Conservation (phyloP, 225 moss, liverwort and hornwort genomes). For the Takakia lepidozioides region DNA sequence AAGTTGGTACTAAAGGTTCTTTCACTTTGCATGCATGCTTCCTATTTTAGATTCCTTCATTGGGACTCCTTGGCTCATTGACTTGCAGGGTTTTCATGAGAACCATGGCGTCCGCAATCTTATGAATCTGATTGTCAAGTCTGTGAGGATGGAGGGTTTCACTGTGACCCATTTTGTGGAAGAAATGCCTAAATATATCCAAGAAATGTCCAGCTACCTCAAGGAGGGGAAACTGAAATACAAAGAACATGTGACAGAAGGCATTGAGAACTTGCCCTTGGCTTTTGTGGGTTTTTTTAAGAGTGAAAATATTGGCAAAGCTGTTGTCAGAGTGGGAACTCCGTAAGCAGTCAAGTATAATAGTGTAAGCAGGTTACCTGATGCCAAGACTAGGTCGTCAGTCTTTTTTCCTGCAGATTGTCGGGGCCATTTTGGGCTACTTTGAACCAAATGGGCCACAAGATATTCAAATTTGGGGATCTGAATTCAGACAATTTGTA, state of each 20-base stretch:
- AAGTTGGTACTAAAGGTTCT: constrained; percentile 11
- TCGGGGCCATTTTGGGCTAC: too few relatives aligned
- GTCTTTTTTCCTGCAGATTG: too few relatives aligned
- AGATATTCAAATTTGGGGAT: too few relatives aligned
- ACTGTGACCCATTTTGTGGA: constrained; percentile 3
- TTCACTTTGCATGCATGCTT: too few relatives aligned
- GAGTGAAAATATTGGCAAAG: constrained; percentile 62
- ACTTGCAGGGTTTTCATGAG: constrained; percentile 1
- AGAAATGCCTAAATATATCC: constrained; percentile 14
- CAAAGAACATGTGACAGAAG: constrained; percentile 44
- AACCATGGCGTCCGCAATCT: constrained; percentile 20
- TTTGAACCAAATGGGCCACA: too few relatives aligned
- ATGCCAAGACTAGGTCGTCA: too few relatives aligned
- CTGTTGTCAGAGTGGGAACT: constrained; percentile 10
- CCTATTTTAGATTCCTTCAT: too few relatives aligned
- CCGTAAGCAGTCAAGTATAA: too few relatives aligned
- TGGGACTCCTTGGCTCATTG: too few relatives aligned
- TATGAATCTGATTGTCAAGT: constrained; percentile 11
- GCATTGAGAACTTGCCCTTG: constrained; percentile 34
- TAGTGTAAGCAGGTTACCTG: too few relatives aligned
- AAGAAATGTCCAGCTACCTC: constrained; percentile 35
- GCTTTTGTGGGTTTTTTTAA: constrained; percentile 41
- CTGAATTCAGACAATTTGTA: too few relatives aligned
- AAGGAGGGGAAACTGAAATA: constrained; percentile 51
- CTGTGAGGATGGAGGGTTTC: constrained; percentile 32